Evolutionary conservation across 2,329 filamentous ascomycete species (phyloP), one percentile per base, ranked within the genome.

Genomic region (Colletotrichum cordylinicola): DNA sequence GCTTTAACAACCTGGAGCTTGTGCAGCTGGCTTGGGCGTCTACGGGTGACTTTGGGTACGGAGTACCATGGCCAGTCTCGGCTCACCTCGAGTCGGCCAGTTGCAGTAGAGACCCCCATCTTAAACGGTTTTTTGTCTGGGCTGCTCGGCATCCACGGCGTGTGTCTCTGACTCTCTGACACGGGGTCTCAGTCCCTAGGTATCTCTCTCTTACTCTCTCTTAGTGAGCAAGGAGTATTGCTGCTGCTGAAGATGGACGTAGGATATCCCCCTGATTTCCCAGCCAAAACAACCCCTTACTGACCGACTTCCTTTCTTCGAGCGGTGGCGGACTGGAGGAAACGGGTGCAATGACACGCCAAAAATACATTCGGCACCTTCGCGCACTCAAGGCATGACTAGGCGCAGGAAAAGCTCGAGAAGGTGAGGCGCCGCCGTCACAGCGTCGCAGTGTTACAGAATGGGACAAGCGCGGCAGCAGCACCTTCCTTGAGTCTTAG

Each of bases 361-460:
- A 73, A 68, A 73, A 76, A 76, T 76, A 76, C 66, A 56, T 43
- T 60, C 33, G 31, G 35, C 48, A 33, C 21, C 55, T 62, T 64
- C 15, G 35, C 61, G 27, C 24, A 6, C 37, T 31, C 8, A 61
- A 39, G 29, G 68, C 58, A 37, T 56, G 68, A 48, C 61, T 76
- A 61, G 58, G 66, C 61, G 43, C 35, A 35, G 43, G 48, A 37
- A 65, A 67, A 37, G 58, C 31, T 76, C 74, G 58, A 76, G 33
- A 73, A 68, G 70, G 48, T 67, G 58, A 69, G 39, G 73, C 64
- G 43, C 73, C 58, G 29, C 43, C n/a, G 73, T 75, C 70, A 62
- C 70, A 76, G 74, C 70, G 74, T 76, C 48, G 70, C 70, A 75
- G 64, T 58, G 73, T 75, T 39, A 73, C 74, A 65, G 70, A 69